These are phyloP conservation scores for Sporothrix humicola DNA, from an alignment of 2,329 filamentous ascomycete genomes.

Conservation along the genomic window DNA sequence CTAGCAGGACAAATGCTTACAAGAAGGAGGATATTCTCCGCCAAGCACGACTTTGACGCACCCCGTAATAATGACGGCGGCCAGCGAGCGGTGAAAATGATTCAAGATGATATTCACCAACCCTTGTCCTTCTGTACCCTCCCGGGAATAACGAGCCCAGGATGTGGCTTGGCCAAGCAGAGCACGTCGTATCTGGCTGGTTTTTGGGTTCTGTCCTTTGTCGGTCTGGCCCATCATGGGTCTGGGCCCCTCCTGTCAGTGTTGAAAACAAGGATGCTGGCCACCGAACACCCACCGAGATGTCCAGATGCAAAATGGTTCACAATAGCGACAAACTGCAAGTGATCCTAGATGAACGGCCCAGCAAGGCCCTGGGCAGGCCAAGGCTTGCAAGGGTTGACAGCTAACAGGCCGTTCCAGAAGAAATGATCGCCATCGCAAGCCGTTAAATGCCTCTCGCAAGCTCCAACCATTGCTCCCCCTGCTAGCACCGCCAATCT, in stretches of 20 bases:
- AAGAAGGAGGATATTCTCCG: not conserved
- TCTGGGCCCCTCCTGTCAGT: conserved; percentile 10
- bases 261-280: not conserved
- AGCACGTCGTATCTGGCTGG: not conserved
- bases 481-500: conserved; percentile 7
- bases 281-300: not conserved
- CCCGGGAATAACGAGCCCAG: not conserved
- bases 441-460: conserved; percentile 29
- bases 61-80: conserved; percentile 25
- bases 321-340: not conserved
- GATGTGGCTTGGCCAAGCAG: conserved; percentile 4
- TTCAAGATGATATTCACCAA: not conserved
- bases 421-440: conserved; percentile 20
- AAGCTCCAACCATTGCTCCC: not conserved
- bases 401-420: conserved; percentile 24
- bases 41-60: not conserved
- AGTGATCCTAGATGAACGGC: not conserved
- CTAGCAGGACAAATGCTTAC: not conserved
- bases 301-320: not conserved
- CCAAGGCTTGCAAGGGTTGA: not conserved
- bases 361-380: not conserved
- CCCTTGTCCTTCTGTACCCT: not conserved
- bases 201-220: not conserved
- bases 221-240: not conserved
- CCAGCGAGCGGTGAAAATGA: conserved; percentile 7